Base-by-base conservation (phyloP, 2,329 filamentous ascomycete species). In the Stromatinia cepivora region DNA sequence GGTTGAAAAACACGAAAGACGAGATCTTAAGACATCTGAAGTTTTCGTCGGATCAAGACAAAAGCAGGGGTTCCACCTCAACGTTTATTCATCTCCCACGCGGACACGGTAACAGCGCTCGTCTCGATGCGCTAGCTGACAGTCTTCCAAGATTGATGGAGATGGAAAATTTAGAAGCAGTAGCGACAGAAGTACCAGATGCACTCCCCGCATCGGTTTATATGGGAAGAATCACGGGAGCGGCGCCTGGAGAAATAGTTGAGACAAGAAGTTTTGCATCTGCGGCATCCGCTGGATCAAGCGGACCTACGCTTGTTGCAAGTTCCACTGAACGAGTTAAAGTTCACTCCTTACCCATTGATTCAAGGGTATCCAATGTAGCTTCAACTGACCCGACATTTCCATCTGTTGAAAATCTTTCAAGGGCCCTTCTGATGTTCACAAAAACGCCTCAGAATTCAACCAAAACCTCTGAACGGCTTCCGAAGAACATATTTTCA, bases 381-480 rank as follows among this genome's bases (percentile, higher is more conserved):
- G 13, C 31, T 50, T n/a, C 46, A 20, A 25, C 3, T 9, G 59
- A 63, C 17, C 28, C 59, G 22, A 63, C 22, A 4, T 63, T 34
- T 36, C 28, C 59, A n/a, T 63, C 59, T 15, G 10, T 63, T 22
- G 59, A 63, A 50, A 63, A 63, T 36, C 59, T 63, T 25, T 50
- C 59, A 2, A 63, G 22, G 2, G 46, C 45, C 7, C 46, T 34
- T 4, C 31, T 17, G 22, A 45, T 50, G 1, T 17, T 63, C 5
- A 28, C 45, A 50, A 36, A 50, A 10, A n/a, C 28, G 25, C 25
- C 25, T 46, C 57, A 31, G 31, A 11, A 6, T 22, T 8, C 8
- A 13, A 22, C 15, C 3, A 7, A 4, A 4, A 46, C 25, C 8
- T 31, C 39, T 3, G 15, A 31, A 22, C 22, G 3, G 39, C 1